Evolutionary conservation across 345 rosid species (phyloP), one percentile per base, ranked within the genome.

Genomic region (Euphorbia lathyris): DNA sequence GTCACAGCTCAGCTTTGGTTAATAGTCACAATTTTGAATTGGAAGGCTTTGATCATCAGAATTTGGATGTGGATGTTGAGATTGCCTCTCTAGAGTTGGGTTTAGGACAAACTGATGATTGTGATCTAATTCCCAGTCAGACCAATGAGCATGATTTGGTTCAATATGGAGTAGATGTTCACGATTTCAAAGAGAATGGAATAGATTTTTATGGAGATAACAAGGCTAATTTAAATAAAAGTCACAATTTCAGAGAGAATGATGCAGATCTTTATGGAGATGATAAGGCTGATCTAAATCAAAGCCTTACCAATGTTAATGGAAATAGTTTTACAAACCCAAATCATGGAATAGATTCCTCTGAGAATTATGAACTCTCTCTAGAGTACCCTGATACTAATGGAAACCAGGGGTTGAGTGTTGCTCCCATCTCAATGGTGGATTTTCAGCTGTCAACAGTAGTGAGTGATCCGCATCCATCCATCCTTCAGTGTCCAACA

Each of bases 401-500:
- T 56, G 69, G 55, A n/a, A 63, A 65, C 32, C 47, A 26, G 32
- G 70, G 20, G 26, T 1, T 83, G 73, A 88, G 83, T 58, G 43
- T 75, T 74, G 20, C 72, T 69, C 66, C 72, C 77, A 42, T 45
- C 58, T 47, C 79, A 69, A 88, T 83, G 64, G 65, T 83, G 63
- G 70, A 56, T 42, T 30, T 48, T 38, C 72, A 48, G 29, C 76
- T 78, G 30, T 72, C 82, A 52, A 80, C 79, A 72, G 72, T 84
- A 11, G 70, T 77, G 45, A 72, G 79, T 20, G 34, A 68, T 66
- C 25, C 81, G 77, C 8, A 51, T 14, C 52, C 19, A 9, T 81
- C 70, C 12, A 80, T 94, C 67, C 67, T 86, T 73, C 96, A 91
- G 77, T 76, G 82, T 19, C 91, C 69, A 36, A 64, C 84, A 36